Evolutionary conservation across 2,329 filamentous ascomycete genomes (phyloP), one percentile per base, ranked within the genome.

Genomic region (Colletotrichum sojae): DNA sequence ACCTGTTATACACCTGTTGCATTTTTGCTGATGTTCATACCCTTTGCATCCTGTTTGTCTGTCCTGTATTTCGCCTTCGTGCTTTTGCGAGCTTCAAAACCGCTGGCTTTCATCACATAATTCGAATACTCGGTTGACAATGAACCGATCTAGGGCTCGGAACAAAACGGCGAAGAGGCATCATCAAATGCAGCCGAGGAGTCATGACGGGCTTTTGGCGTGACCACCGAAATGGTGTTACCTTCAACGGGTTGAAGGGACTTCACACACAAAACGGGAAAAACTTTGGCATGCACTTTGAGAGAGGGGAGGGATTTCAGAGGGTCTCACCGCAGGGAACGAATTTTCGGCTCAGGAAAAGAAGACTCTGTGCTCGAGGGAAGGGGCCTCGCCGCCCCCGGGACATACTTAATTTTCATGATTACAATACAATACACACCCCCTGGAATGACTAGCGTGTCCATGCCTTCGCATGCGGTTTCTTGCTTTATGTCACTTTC

Each of bases 361-460:
- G 40, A 57, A 52, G 55, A 64, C 54, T 51, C 51, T 22, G 51
- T 61, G 49, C 55, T 56, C 62, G 13, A 46, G 56, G 51, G 56
- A 67, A 61, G 56, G 63, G 62, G 63, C 55, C n/a, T 66, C 51
- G 63, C 56, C 36, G 63, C 67, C 67, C 36, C 45, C 43, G 67
- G 63, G 67, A 69, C 67, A 69, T 69, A 69, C 63, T 69, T 69
- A 69, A 69, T 69, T 69, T 69, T 69, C 63, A 69, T 61, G 67
- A 69, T 69, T 63, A 61, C 63, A 61, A 55, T 57, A 36, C 31
- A 36, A 36, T 36, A 36, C 31, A 36, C 31, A 36, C 31, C 31
- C 31, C 31, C 31, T 36, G 31, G 31, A 36, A 36, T 36, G 31
- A 36, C 31, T 2, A 36, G 31, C 31, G 31, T 36, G 31, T 10